Base-by-base conservation (phyloP, 2,329 filamentous ascomycete genomes). In the Macrophomina tecta region DNA sequence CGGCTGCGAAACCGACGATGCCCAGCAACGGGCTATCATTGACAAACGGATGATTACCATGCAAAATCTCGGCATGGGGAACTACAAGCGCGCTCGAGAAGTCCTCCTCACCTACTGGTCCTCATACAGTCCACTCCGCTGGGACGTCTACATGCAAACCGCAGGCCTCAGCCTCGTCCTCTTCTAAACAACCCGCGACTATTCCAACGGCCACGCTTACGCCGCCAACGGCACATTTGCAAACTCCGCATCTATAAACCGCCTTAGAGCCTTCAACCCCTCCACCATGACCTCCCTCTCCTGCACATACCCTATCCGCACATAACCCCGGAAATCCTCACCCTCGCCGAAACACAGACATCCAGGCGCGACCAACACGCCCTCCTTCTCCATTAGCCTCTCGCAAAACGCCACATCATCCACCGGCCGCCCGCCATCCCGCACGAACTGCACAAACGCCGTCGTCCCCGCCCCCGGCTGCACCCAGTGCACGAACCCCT, bases 361-460 rank as follows among this genome's bases (percentile, higher is more conserved):
- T 0, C 91, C 93, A 0, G 93, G 92, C 8, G 92, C 82, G 68
- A 95, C 82, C 82, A 95, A 83, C 5, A 93, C 90, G n/a, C 91
- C 91, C 0, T 85, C 89, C 78, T 89, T 86, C 64, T 88, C 84
- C 34, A 92, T 80, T 42, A 96, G 38, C 38, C 38, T 2, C 38
- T 40, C 38, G 38, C 38, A 40, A 40, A 40, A 40, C 12, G 38
- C 38, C 38, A 40, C 23, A 23, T 23, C 23, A 72, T 94, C 87
- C 0, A 96, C 84, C 1, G 87, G 84, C 28, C 28, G 18, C 8
- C 49, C 36, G 36, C 7, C 49, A 73, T 84, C 82, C 72, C 86
- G 87, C 65, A 96, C 80, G 73, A 96, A 91, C 32, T 88, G 83
- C 3, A 94, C 82, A 70, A 92, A 94, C 1, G 80, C 82, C 68